phyloP scores from a whole-genome alignment of 768 basidiomycete species.

The Amanita pseudoporphyria region DNA sequence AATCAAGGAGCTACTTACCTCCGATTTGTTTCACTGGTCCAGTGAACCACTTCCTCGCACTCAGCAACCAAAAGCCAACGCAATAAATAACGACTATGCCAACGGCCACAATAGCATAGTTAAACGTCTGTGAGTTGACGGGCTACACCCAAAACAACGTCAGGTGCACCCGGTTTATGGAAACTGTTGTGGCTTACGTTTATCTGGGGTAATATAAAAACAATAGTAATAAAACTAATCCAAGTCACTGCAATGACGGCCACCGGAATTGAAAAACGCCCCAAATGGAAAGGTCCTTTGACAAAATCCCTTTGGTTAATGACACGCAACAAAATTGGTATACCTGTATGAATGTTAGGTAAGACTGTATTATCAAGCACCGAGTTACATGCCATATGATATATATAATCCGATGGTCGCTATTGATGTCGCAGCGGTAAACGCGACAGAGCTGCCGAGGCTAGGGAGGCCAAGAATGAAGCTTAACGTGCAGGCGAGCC shows the following conservation, averaged over 20 bases:
- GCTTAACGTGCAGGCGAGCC: conserved; percentile 70
- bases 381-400: conserved; percentile 44
- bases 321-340: conserved; percentile 63
- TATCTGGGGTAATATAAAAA: conserved; percentile 61
- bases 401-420: conserved; percentile 73
- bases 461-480: conserved; percentile 70
- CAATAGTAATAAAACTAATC: conserved; percentile 66
- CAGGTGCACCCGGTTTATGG: neutral
- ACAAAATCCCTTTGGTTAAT: conserved; percentile 49
- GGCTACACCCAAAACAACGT: conserved; percentile 28
- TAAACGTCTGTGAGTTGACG: conserved; percentile 61
- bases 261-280: conserved; percentile 50
- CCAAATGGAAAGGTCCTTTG: conserved; percentile 67
- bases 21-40: conserved; percentile 62
- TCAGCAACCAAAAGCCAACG: conserved; percentile 60
- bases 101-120: conserved; percentile 69
- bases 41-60: conserved; percentile 63
- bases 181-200: conserved; percentile 31
- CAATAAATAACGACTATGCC: conserved; percentile 61
- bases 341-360: conserved; percentile 26
- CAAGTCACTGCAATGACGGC: conserved; percentile 49
- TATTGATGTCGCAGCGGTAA: conserved; percentile 49
- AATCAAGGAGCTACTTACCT: conserved; percentile 24
- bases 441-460: conserved; percentile 64
- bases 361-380: neutral